These are phyloP conservation scores for Cordyceps sp. DNA, from an alignment of 2,329 filamentous ascomycete species.

Conservation along the genomic window DNA sequence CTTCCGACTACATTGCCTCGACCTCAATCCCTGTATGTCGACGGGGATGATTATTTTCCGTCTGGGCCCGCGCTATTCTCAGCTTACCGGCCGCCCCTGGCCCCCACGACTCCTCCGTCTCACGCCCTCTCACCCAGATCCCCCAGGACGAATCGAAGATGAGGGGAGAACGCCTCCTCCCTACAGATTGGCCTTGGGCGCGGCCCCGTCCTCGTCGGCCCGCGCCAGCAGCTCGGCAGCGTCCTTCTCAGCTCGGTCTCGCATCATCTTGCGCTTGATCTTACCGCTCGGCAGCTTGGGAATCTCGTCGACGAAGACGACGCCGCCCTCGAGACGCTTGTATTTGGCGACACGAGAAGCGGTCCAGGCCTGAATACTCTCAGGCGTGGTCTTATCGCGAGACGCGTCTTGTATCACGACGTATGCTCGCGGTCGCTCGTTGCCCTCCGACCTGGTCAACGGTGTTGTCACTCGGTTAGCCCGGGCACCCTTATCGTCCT, in stretches of 20 bases:
- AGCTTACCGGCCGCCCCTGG: too few species aligned
- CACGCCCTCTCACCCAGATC: too few species aligned
- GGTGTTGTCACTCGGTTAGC: too few species aligned
- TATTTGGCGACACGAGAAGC: constrained; percentile 24
- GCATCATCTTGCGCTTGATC: constrained; percentile 23
- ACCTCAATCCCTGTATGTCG: too few species aligned
- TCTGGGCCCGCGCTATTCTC: too few species aligned
- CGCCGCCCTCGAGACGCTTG: constrained; percentile 54
- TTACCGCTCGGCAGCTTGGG: constrained; percentile 47
- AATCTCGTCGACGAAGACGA: constrained; percentile 47
- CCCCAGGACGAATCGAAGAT: too few species aligned
- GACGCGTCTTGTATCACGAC: constrained; percentile 11
- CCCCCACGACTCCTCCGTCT: too few species aligned
- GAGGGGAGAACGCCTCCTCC: too few species aligned
- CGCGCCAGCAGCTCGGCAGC: background rate
- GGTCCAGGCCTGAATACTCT: constrained; percentile 11
- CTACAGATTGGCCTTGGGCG: background rate
- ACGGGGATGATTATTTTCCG: too few species aligned
- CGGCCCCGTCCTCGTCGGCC: background rate
- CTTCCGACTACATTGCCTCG: too few species aligned
- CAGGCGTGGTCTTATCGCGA: constrained; percentile 8
- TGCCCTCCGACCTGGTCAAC: constrained; percentile 18
- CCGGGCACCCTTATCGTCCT: too few species aligned
- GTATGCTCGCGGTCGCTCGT: constrained; percentile 29
- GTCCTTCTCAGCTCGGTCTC: background rate